These are phyloP conservation scores for Rickenella mellea DNA, from an alignment of 768 basidiomycete species.

Conservation along the genomic window DNA sequence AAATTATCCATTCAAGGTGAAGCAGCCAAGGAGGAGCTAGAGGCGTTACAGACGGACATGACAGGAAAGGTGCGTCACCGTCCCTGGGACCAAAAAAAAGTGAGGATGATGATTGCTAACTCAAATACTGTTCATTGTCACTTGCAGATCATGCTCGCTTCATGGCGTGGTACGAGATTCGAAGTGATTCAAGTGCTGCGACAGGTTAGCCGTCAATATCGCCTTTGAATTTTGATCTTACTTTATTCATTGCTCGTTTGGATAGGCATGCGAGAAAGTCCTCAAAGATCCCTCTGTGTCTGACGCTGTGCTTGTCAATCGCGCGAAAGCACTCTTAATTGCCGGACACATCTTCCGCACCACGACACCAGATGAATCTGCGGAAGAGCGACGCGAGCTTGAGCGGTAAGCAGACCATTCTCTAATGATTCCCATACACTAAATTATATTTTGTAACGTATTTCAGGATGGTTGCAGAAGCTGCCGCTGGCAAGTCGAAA, in stretches of 20 bases:
- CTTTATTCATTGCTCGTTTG: constrained; percentile 8
- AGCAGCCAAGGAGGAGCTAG: constrained; percentile 73
- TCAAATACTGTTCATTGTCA: constrained; percentile 1
- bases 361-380: constrained; percentile 78
- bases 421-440: background rate
- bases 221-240: constrained; percentile 1
- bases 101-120: too few relatives aligned
- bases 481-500: constrained; percentile 64
- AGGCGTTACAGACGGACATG: constrained; percentile 84
- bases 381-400: constrained; percentile 88
- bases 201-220: constrained; percentile 31
- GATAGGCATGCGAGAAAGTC: constrained; percentile 71
- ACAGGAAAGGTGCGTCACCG: constrained; percentile 72
- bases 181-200: constrained; percentile 89
- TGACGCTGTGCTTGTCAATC: constrained; percentile 62
- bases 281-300: constrained; percentile 69
- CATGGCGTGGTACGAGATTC: constrained; percentile 94
- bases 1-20: constrained; percentile 85
- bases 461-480: constrained; percentile 76
- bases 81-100: too few relatives aligned
- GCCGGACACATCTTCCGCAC: constrained; percentile 87
- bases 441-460: constrained; percentile 5
- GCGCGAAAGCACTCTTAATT: constrained; percentile 87
- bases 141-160: constrained; percentile 79
- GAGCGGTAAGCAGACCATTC: constrained; percentile 55